Conservation (phyloP, 352 stramenopile genomes). For the Phytophthora agathidicida region DNA sequence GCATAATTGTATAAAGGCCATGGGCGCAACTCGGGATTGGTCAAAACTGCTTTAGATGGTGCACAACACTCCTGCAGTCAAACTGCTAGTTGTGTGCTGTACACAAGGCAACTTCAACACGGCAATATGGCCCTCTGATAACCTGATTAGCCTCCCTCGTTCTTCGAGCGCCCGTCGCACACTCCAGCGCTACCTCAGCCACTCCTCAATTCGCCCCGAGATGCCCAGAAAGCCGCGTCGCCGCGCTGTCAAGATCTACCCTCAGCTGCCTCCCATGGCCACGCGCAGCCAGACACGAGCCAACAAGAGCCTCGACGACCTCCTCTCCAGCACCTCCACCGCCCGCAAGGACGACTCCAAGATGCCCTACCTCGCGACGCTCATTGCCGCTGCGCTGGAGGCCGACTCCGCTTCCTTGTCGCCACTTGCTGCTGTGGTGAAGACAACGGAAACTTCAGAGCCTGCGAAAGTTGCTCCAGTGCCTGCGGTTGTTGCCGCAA, state of each 20-base stretch:
- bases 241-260: not conserved
- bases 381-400: constrained; percentile 5
- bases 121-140: not conserved
- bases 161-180: too few species aligned
- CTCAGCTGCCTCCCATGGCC: not conserved
- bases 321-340: not conserved
- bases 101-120: constrained; percentile 1
- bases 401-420: too few species aligned
- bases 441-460: too few species aligned
- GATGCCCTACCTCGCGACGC: constrained; percentile 10
- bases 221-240: constrained; percentile 16
- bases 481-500: not conserved
- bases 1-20: not conserved
- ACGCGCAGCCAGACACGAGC: constrained; percentile 1
- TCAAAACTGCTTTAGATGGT: too few species aligned
- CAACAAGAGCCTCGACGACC: not conserved
- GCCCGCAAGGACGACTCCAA: not conserved
- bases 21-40: too few species aligned
- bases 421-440: too few species aligned
- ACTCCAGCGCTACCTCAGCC: too few species aligned
- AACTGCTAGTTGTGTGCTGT: not conserved
- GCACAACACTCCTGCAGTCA: constrained; percentile 1
- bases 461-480: too few species aligned
- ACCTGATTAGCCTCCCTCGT: constrained; percentile 10
- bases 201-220: constrained; percentile 10